Percentiles rank a stretch among this genome's conserved stretches.
Evolutionary conservation across 129 eudicot genomes (phyloP).

Genomic region (Kitagawia praeruptora): DNA sequence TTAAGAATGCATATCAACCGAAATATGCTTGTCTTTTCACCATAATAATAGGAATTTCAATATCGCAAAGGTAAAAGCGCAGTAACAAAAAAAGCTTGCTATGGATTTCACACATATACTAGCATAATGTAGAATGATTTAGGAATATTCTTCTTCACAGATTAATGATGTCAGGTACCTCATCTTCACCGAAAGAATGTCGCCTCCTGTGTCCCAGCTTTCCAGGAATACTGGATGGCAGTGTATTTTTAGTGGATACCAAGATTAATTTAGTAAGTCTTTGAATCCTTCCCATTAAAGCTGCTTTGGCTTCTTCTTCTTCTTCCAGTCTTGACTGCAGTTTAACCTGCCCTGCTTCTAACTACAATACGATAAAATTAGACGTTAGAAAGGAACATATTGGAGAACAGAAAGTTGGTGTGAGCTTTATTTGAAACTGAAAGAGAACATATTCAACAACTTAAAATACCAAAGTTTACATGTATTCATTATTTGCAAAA

Average conservation of each 20-base stretch:
- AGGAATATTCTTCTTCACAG: background rate
- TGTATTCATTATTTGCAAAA: background rate
- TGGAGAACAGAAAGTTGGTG: background rate
- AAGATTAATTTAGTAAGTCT: constrained; percentile 70
- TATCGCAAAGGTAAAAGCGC: background rate
- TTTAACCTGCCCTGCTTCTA: constrained; percentile 78
- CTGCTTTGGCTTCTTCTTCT: constrained; percentile 90
- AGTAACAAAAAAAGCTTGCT: background rate
- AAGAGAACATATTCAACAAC: background rate
- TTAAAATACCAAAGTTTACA: background rate
- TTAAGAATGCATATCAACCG: background rate
- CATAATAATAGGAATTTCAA: background rate
- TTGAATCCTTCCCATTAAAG: constrained; percentile 86
- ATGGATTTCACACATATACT: background rate
- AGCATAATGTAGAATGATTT: constrained; percentile 5
- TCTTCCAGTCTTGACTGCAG: constrained; percentile 81
- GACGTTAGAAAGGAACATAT: background rate
- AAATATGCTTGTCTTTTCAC: background rate
- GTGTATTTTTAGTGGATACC: constrained; percentile 67
- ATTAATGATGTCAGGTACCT: constrained; percentile 29
- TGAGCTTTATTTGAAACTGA: background rate
- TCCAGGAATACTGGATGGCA: constrained; percentile 37
- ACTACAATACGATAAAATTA: constrained; percentile 29
- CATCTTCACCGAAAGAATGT: constrained; percentile 87
- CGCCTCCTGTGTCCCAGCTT: constrained; percentile 50